Percentiles rank a stretch among this genome's conserved stretches.
Evolutionary conservation across 352 stramenopile genomes (phyloP).

Genomic region (Globisporangium parvum): DNA sequence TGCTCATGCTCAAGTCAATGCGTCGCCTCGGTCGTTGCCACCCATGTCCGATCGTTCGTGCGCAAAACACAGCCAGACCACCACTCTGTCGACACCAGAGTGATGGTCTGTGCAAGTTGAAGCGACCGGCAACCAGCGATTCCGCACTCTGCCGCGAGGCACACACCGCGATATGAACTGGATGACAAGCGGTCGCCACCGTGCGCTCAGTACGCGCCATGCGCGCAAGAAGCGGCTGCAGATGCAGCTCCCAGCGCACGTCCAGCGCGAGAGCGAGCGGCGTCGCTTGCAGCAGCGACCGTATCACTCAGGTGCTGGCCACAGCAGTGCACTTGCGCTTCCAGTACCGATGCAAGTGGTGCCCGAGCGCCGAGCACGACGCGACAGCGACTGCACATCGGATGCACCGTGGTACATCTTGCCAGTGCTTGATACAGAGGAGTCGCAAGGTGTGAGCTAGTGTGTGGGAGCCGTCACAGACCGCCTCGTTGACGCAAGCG

Average conservation of each 20-base stretch:
- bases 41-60: neutral
- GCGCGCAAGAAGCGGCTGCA: constrained; percentile 31
- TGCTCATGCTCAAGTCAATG: too few relatives aligned
- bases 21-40: neutral
- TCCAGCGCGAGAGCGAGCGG: constrained; percentile 23
- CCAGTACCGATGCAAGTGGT: neutral
- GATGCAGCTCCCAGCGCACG: constrained; percentile 48
- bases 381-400: constrained; percentile 4
- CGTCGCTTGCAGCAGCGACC: constrained; percentile 7
- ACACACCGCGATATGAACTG: constrained; percentile 41
- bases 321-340: constrained; percentile 8
- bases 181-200: constrained; percentile 60
- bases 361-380: neutral
- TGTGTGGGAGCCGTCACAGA: neutral
- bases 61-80: neutral
- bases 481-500: neutral
- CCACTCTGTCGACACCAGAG: neutral
- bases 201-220: constrained; percentile 35
- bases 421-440: constrained; percentile 27
- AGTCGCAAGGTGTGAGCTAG: constrained; percentile 37
- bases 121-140: neutral
- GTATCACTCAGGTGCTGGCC: constrained; percentile 2
- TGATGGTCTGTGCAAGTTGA: neutral
- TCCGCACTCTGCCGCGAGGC: neutral
- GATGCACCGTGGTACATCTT: constrained; percentile 56